Conservation (phyloP, 2,329 filamentous ascomycete species). For the Magnaporthiopsis rhizophila region DNA sequence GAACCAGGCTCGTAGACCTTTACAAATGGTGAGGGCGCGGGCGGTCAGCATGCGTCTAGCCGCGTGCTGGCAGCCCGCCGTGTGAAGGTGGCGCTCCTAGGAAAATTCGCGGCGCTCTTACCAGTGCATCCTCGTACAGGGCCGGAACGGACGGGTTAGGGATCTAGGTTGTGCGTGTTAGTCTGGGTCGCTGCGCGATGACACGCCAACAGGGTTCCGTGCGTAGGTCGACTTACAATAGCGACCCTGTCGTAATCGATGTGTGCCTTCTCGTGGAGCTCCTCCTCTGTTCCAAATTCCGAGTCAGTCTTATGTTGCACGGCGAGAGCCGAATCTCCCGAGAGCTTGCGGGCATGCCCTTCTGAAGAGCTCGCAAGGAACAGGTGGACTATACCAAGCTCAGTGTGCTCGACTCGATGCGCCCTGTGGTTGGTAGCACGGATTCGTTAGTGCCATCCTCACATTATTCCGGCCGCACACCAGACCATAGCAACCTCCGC, state of each 20-base stretch:
- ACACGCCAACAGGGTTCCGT: slow-evolving; percentile 2
- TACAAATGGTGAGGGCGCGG: slow-evolving; percentile 8
- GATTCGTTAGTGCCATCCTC: slow-evolving; percentile 9
- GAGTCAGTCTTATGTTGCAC: slow-evolving; percentile 2
- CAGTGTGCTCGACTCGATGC: slow-evolving; percentile 72
- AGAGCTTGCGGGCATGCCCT: too few species aligned
- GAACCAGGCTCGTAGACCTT: slow-evolving; percentile 84
- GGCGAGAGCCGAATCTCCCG: neutral
- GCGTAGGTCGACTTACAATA: slow-evolving; percentile 60
- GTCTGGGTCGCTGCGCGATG: neutral
- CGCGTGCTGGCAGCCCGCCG: neutral
- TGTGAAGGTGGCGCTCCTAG: neutral
- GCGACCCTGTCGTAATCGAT: slow-evolving; percentile 98
- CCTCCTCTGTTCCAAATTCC: slow-evolving; percentile 54
- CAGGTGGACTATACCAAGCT: slow-evolving; percentile 51
- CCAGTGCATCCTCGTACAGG: slow-evolving; percentile 97
- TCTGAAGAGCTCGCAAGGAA: neutral
- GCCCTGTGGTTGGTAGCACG: slow-evolving; percentile 46
- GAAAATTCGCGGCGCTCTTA: slow-evolving; percentile 25
- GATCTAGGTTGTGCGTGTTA: slow-evolving; percentile 33
- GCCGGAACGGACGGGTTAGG: slow-evolving; percentile 93
- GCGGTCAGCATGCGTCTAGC: neutral
- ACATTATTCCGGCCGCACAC: too few species aligned
- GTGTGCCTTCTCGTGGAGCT: slow-evolving; percentile 94
- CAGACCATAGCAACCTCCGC: too few species aligned